phyloP scores from a whole-genome alignment of 805 yeast species.

The Yamadazyma akitaensis region DNA sequence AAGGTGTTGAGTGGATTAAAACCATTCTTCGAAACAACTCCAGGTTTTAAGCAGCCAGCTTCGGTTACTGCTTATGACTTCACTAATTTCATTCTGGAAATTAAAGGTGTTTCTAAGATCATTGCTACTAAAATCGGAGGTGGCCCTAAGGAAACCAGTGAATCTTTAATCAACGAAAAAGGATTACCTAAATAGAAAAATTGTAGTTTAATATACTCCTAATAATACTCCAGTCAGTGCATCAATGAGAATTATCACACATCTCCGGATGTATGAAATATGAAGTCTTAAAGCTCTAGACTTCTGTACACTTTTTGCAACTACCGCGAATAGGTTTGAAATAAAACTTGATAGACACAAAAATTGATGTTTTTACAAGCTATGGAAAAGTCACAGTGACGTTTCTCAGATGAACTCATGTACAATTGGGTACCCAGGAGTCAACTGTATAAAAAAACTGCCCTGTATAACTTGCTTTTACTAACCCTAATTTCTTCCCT shows the following conservation, averaged over 20 bases:
- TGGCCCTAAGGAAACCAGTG: constrained; percentile 69
- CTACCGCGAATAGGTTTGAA: neutral
- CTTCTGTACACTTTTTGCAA: neutral
- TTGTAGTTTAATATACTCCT: neutral
- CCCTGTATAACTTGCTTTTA: too few relatives aligned
- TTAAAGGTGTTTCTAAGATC: constrained; percentile 75
- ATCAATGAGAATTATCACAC: too few relatives aligned
- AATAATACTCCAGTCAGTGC: too few relatives aligned
- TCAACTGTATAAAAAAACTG: too few relatives aligned
- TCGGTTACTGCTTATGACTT: constrained; percentile 22
- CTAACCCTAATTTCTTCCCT: neutral
- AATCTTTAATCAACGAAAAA: constrained; percentile 51
- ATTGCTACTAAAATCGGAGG: constrained; percentile 84
- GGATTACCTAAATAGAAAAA: constrained; percentile 54
- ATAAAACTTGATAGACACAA: too few relatives aligned
- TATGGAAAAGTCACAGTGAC: too few relatives aligned
- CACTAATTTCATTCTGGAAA: constrained; percentile 45
- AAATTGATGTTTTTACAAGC: too few relatives aligned
- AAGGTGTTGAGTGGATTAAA: constrained; percentile 68
- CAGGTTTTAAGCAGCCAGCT: constrained; percentile 60
- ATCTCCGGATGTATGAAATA: too few relatives aligned
- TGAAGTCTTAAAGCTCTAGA: too few relatives aligned
- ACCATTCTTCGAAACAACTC: constrained; percentile 52
- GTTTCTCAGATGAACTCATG: too few relatives aligned
- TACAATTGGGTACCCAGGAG: too few relatives aligned